Base-by-base conservation (phyloP, 106 monocot species). In the Acorus gramineus region DNA sequence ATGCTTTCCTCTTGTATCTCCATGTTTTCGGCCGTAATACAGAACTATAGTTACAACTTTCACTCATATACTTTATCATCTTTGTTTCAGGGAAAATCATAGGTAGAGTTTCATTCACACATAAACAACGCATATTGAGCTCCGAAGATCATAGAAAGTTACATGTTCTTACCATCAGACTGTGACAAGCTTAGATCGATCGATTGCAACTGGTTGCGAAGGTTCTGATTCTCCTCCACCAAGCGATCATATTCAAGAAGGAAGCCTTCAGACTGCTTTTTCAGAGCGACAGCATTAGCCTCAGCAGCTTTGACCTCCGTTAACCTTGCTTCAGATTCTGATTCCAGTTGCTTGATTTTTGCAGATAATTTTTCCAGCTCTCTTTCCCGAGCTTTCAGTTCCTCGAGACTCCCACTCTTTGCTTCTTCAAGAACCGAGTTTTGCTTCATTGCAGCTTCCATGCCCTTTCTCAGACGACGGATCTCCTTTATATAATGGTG, bases 401-500 rank as follows among this genome's bases (percentile, higher is more conserved):
- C 82, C 2, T 76, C 81, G 3, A 67, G 44, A 12, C 71, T 57
- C 10, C 79, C 79, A 49, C 12, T 75, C 70, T 78, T 95, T 49
- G 69, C 65, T 59, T 94, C 93, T 70, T 94, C 93, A 6, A 82
- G 56, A 6, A 52, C 66, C 63, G 78, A 71, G 67, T 82, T 86
- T 50, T 83, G 84, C 66, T 90, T 90, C 65, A 65, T 74, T 49
- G 69, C 70, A 52, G 86, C 75, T 47, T 95, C 90, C 74, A 82
- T 52, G 69, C 47, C 78, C 69, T 87, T 95, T 50, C 70, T 81
- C 11, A 82, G 56, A 3, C 56, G 56, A 2, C 89, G 79, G 7
- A 90, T 67, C 66, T 86, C 90, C 71, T 80, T 81, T 4, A 95
- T 80, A 46, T 86, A 90, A 68, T 90, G 86, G 67, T 95, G 94